Evolutionary conservation across 306 rosid species (phyloP), one percentile per base, ranked within the genome.

Genomic region (Sicyos edulis): DNA sequence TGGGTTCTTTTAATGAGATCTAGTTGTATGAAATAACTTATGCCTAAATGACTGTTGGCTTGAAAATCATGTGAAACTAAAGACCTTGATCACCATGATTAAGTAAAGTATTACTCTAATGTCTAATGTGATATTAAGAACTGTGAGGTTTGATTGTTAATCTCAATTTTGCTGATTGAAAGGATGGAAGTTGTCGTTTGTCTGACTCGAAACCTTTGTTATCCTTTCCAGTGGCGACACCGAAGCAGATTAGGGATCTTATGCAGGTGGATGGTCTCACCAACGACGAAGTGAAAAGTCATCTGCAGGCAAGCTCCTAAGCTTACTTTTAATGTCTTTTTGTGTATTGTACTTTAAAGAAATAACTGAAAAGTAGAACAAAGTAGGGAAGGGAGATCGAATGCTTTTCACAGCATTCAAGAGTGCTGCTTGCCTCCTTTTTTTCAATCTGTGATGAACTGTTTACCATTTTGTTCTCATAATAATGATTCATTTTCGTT

Each of bases 221-320:
- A 24, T 26, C 26, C n/a, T 49, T 80, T 83, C 73, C 89, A 91
- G 99, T 83, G 32, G 99, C 99, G 44, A 95, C 99, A 8, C 99
- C 99, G 57, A 95, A 95, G 88, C 99, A 95, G 85, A 95, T 95
- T 71, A 87, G 99, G 85, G 97, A 95, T 68, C 91, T 95, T 65
- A 95, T 95, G 99, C 96, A 91, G 75, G 99, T 93, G 47, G 99
- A 93, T 80, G 97, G 97, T 77, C 84, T 95, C 74, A 95, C 99
- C 13, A 95, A 95, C n/a, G 99, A 95, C 60, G 99, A 95, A 89
- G 99, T 95, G 79, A 95, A 91, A 81, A 91, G 96, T 79, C 99
- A 95, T 81, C 86, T 95, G 84, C 99, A 95, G 84, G 99, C 89
- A 78, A 42, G 87, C 83, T 74, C 71, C 55, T 37, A 63, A 40